These are phyloP conservation scores for Erythrobasidium hasegawianum DNA, from an alignment of 1,284 basidiomycete genomes.

Conservation along the genomic window DNA sequence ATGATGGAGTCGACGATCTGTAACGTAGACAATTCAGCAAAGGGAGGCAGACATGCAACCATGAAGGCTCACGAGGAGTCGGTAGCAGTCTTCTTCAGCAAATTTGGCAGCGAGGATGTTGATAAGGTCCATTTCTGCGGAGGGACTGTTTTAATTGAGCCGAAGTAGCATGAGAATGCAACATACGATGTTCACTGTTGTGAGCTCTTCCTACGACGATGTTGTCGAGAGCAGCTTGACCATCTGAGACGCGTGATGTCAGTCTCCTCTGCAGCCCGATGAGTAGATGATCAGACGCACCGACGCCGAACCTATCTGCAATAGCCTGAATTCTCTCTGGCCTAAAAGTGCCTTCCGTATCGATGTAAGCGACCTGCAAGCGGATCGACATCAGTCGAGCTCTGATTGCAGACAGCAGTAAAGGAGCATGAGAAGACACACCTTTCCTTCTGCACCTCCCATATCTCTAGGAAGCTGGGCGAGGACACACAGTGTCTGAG, in stretches of 20 bases:
- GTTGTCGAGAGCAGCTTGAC: conserved; percentile 78
- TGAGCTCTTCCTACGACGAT: conserved; percentile 73
- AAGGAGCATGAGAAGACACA: conserved; percentile 46
- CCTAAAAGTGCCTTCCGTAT: conserved; percentile 88
- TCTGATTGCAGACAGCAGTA: too few species aligned
- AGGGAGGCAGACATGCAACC: too few species aligned
- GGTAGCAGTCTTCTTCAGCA: conserved; percentile 45
- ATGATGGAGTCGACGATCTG: conserved; percentile 94
- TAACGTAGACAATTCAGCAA: conserved; percentile 9
- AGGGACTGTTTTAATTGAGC: conserved; percentile 30
- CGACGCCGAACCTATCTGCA: conserved; percentile 84
- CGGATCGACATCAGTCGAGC: background rate
- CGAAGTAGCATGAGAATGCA: too few species aligned
- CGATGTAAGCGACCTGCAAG: conserved; percentile 72
- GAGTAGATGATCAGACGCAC: background rate
- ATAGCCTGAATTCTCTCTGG: conserved; percentile 84
- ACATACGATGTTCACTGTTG: conserved; percentile 75
- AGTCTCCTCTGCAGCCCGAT: background rate
- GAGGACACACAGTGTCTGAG: conserved; percentile 85
- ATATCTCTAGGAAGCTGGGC: conserved; percentile 78
- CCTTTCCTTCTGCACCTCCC: conserved; percentile 84
- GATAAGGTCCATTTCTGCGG: conserved; percentile 71
- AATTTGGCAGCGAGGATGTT: conserved; percentile 65
- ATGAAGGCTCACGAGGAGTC: conserved; percentile 45
- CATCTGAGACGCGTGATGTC: conserved; percentile 22